Evolutionary conservation across 345 rosid species (phyloP).

Genomic region (Pistacia atlantica): DNA sequence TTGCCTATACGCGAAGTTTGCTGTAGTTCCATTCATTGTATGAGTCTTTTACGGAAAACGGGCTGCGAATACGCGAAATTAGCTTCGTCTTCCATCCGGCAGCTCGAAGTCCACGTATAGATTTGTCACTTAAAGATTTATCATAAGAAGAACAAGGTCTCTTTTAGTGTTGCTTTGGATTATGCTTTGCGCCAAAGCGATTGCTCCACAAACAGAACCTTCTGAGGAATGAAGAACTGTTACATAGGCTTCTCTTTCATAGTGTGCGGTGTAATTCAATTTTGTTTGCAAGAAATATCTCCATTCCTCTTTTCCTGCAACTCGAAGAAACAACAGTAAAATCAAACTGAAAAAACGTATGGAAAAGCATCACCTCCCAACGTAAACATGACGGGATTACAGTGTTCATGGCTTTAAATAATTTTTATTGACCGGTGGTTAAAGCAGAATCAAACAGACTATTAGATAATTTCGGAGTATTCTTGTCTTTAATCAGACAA

Average conservation of each 20-base stretch:
- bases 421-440: no score
- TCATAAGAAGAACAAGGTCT: slow-evolving; percentile 77
- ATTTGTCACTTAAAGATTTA: slow-evolving; percentile 38
- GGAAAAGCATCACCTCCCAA: no score
- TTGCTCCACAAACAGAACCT: slow-evolving; percentile 88
- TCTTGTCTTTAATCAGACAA: no score
- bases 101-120: slow-evolving; percentile 45
- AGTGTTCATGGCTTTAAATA: no score
- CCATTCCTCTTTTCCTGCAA: slow-evolving; percentile 36
- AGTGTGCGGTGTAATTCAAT: background rate
- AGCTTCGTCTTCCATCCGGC: slow-evolving; percentile 70
- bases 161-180: slow-evolving; percentile 44
- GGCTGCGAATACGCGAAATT: slow-evolving; percentile 63
- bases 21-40: slow-evolving; percentile 96
- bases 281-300: background rate
- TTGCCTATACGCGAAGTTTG: slow-evolving; percentile 82
- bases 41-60: no score
- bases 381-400: no score
- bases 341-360: no score
- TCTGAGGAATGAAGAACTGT: slow-evolving; percentile 89
- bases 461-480: no score
- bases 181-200: slow-evolving; percentile 82
- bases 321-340: background rate
- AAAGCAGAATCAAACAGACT: no score
- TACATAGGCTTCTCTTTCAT: slow-evolving; percentile 56